These are phyloP conservation scores for Pichia rugopelliculosa DNA, from an alignment of 805 yeast species.

Conservation along the genomic window DNA sequence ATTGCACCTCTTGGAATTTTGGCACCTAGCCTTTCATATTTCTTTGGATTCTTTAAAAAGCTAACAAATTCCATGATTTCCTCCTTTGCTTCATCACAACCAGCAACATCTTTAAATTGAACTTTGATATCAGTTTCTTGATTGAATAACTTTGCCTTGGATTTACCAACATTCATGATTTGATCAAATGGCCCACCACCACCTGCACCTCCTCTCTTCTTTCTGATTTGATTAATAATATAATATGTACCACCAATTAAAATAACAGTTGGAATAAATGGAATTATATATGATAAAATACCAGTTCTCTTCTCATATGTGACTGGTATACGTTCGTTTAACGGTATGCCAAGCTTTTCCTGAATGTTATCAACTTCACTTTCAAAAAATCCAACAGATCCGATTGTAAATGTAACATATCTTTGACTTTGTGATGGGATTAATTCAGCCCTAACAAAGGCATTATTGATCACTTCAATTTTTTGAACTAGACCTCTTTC, in stretches of 20 bases:
- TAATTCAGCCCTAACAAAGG: slow-evolving; percentile 60
- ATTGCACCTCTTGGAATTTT: slow-evolving; percentile 98
- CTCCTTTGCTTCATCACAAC: slow-evolving; percentile 92
- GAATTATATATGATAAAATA: slow-evolving; percentile 52
- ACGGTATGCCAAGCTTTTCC: slow-evolving; percentile 54
- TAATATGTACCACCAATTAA: slow-evolving; percentile 86
- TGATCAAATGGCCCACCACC: slow-evolving; percentile 76
- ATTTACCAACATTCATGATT: slow-evolving; percentile 75
- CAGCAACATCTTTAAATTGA: slow-evolving; percentile 92
- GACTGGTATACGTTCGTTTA: slow-evolving; percentile 70
- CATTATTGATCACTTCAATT: slow-evolving; percentile 69
- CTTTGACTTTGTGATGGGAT: slow-evolving; percentile 24
- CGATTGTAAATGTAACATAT: slow-evolving; percentile 61
- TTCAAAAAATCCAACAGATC: slow-evolving; percentile 85
- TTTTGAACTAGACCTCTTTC: slow-evolving; percentile 71
- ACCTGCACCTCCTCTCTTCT: slow-evolving; percentile 38
- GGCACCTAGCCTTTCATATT: slow-evolving; percentile 91
- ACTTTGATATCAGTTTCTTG: slow-evolving; percentile 86
- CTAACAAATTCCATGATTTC: slow-evolving; percentile 98
- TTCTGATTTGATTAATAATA: slow-evolving; percentile 32
- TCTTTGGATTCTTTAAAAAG: slow-evolving; percentile 82
- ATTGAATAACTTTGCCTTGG: slow-evolving; percentile 86
- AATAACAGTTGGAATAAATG: slow-evolving; percentile 81
- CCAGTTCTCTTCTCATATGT: slow-evolving; percentile 68
- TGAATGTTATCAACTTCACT: slow-evolving; percentile 70